Evolutionary conservation across 805 yeast genomes (phyloP), one percentile per base, ranked within the genome.

Genomic region (Saccharomycopsis fibuligera): DNA sequence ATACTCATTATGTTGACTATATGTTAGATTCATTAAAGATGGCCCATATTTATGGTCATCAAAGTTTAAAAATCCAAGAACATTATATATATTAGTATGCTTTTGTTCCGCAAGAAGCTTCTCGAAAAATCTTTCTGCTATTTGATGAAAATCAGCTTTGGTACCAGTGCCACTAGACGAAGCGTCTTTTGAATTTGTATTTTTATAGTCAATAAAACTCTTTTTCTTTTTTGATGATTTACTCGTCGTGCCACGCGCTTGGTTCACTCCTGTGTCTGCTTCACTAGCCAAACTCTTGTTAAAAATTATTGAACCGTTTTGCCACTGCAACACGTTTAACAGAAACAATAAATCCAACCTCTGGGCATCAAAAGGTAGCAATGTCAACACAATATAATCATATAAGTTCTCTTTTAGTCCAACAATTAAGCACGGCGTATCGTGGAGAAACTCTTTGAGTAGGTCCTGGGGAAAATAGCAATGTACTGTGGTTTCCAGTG

Each of bases 401-500:
- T 42, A 35, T 4, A 48, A 41, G 12, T 36, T 24, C 12, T 21
- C 33, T 29, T 52, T 50, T 5, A 49, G 35, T 8, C 54, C 55
- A 17, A 49, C 35, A 23, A 52, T 50, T 5, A 52, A 37, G 27
- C 53, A 49, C 3, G 55, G 51, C 10, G 51, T 52, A 44, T 47
- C 38, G 40, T 43, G 49, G 1, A 52, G 44, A 31, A 30, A 44
- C 30, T 35, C 35, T 25, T 41, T 49, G 14, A 52, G 35, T 4
- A 52, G 41, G 27, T 52, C 55, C 21, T 52, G 45, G n/a, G 55
- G 55, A 30, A 49, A 52, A 35, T 52, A 52, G 29, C 51, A 52
- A 25, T 52, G 55, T 2, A 50, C 35, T 44, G 44, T 43, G n/a
- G n/a, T n/a, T n/a, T n/a, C n/a, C n/a, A n/a, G n/a, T n/a, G n/a